Conservation (phyloP, 805 yeast genomes). For the Cyberlindnera nakhonratchasimensis region DNA sequence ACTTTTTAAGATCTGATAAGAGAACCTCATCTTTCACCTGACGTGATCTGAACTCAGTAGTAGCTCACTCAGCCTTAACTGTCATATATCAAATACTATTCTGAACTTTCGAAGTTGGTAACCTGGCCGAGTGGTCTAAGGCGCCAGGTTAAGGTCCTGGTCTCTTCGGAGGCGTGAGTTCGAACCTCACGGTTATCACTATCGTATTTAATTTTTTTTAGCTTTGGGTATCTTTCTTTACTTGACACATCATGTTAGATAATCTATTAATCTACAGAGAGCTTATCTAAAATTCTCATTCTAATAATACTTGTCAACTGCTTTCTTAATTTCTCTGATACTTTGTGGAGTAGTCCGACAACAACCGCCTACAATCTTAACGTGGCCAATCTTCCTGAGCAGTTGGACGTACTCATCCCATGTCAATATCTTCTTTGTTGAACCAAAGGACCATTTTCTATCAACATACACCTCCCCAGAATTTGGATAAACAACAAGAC, state of each 20-base stretch:
- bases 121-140: constrained; percentile 73
- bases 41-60: too few relatives aligned
- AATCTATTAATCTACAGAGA: too few relatives aligned
- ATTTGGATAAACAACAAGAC: constrained; percentile 66
- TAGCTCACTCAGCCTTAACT: too few relatives aligned
- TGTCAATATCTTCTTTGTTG: constrained; percentile 21
- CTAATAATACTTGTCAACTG: constrained; percentile 5
- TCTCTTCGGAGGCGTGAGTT: constrained; percentile 87
- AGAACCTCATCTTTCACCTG: too few relatives aligned
- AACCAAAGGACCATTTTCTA: constrained; percentile 32
- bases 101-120: constrained; percentile 34
- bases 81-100: too few relatives aligned
- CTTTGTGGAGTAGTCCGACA: constrained; percentile 60
- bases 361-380: constrained; percentile 68
- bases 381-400: constrained; percentile 39
- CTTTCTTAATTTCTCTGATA: constrained; percentile 8
- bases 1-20: too few relatives aligned
- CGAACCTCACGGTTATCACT: constrained; percentile 80
- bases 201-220: constrained; percentile 13
- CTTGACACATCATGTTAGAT: too few relatives aligned
- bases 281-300: too few relatives aligned
- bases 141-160: constrained; percentile 76
- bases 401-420: constrained; percentile 39
- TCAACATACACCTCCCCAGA: constrained; percentile 65
- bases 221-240: too few relatives aligned